Evolutionary conservation across 1,139 yeast species (phyloP), one percentile per base, ranked within the genome.

Genomic region (Trichomonascaceae sp.): DNA sequence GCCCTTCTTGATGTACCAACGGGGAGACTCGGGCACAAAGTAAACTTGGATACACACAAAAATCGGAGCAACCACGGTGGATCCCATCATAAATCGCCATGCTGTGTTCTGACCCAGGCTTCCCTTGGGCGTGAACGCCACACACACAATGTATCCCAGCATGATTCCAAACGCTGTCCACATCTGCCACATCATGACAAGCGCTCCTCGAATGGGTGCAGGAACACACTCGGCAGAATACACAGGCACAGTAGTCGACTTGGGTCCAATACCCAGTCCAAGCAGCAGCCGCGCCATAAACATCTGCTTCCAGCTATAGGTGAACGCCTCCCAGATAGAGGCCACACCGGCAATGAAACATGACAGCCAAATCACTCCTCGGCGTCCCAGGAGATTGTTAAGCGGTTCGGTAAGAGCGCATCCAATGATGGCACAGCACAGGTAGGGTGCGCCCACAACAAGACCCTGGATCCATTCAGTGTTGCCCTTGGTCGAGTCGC

Each of bases 101-200:
- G 74, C 71, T 39, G 78, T 63, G 18, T 76, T 74, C 15, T 64
- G 65, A 22, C 47, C 35, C 30, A 51, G 64, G 58, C 34, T 61
- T 54, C 32, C 57, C 50, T 36, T 64, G 57, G 51, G 72, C 67
- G 43, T 59, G 44, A 73, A 78, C 0, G 82, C 82, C 37, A 80
- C 61, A 16, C 75, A 68, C 31, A 80, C 67, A 35, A 76, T 76
- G 52, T 78, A 78, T 33, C 93, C 93, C 47, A 80, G 63, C 74
- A 78, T 77, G 48, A 81, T 79, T 49, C 93, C 93, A 41, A 77
- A 75, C 4, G 93, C 93, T 6, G 93, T 81, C 69, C 80, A 80
- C 54, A 78, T 70, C 59, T 81, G 93, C 93, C 93, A 81, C 64
- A 76, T 69, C 89, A 80, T 79, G 33, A 80, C 85, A 42, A 81